phyloP scores from a whole-genome alignment of 306 rosid species.

The Adenanthera pavonina region DNA sequence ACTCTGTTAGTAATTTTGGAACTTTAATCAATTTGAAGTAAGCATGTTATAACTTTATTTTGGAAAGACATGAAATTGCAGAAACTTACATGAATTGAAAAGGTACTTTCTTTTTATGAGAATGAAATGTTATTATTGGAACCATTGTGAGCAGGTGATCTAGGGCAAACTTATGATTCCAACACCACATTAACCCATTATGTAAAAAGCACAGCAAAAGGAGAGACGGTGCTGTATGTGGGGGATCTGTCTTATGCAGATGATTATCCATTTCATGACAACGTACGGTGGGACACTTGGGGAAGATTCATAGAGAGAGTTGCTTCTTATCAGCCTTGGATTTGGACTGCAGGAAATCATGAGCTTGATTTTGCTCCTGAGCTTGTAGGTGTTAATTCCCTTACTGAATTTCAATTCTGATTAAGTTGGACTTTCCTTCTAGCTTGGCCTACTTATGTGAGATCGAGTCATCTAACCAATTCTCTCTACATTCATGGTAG shows the following conservation, averaged over 20 bases:
- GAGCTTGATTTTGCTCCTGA: slow-evolving; percentile 57
- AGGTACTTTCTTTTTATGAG: not conserved
- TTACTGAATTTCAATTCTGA: slow-evolving; percentile 1
- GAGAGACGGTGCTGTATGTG: slow-evolving; percentile 56
- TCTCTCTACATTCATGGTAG: slow-evolving; percentile 14
- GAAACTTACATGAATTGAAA: not conserved
- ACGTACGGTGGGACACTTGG: slow-evolving; percentile 81
- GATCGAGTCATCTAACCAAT: not conserved
- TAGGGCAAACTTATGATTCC: slow-evolving; percentile 77
- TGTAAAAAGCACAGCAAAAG: slow-evolving; percentile 54
- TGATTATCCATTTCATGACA: slow-evolving; percentile 71
- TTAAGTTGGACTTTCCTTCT: not conserved
- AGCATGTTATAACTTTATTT: not conserved
- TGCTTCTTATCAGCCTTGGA: slow-evolving; percentile 84
- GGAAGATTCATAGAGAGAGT: slow-evolving; percentile 70
- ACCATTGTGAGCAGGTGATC: slow-evolving; percentile 63
- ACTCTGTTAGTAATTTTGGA: not conserved
- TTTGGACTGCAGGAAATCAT: slow-evolving; percentile 68
- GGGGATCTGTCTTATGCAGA: slow-evolving; percentile 82
- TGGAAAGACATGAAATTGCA: not conserved
- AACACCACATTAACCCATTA: slow-evolving; percentile 69
- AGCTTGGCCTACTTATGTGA: not conserved
- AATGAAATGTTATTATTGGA: not conserved
- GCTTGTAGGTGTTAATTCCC: slow-evolving; percentile 40
- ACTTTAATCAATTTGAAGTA: not conserved